Base-by-base conservation (phyloP, 1,284 basidiomycete genomes). In the Farysia itapuensis region DNA sequence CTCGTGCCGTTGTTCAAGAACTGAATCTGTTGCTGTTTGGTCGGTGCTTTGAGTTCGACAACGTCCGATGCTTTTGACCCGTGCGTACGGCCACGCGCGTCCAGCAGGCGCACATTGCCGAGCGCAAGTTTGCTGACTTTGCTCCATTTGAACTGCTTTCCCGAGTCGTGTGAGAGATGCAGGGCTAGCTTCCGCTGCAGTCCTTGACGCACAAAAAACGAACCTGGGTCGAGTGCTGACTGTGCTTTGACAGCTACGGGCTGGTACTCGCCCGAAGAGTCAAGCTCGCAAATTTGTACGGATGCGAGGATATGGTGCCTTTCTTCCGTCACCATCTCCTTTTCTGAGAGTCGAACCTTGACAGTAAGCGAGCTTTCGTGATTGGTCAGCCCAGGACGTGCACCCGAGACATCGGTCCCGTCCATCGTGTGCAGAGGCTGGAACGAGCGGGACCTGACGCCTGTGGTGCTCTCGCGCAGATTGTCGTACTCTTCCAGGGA, bases 151-250 rank as follows among this genome's bases (percentile, higher is more conserved):
- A 97, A 82, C 58, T 92, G 87, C 30, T 84, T 83, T 0, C 94
- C 94, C 6, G 93, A 95, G 70, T 90, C 87, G 42, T 90, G 93
- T 13, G 84, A 85, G 22, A 97, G 79, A 1, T 83, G 83, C 39
- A 98, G 77, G 22, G 84, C 79, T 39, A 98, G 77, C 18, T 89
- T 85, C 19, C 95, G 83, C 74, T 98, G 94, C 18, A 97, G 79
- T 7, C 94, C 94, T 78, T 97, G 95, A 65, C 91, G 89, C 14
- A 97, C 81, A 57, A 85, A 86, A 76, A 96, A 94, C 35, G 85
- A 84, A 8, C 92, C 91, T 6, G 88, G 85, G 75, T 94, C 91
- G 26, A 90, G 80, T 43, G 80, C 78, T n/a, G 86, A 84, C 49
- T 85, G 83, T 4, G 88, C 85, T 31, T 90, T 79, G 2, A 96